phyloP scores from a whole-genome alignment of 768 basidiomycete species.

The Russula abietina region DNA sequence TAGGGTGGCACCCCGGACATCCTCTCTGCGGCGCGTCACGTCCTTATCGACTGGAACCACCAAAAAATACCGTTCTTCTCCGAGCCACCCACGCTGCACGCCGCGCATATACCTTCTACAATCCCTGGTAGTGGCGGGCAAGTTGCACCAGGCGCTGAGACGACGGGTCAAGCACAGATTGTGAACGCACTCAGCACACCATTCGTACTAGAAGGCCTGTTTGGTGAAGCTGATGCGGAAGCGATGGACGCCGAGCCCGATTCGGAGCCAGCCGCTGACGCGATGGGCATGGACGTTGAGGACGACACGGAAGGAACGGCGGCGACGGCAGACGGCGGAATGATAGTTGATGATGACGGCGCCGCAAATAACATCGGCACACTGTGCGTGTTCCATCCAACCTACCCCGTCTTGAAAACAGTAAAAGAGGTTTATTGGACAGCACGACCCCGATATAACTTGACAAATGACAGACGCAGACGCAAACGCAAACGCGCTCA shows the following conservation, averaged over 20 bases:
- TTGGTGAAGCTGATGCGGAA: conserved; percentile 64
- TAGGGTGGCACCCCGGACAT: conserved; percentile 1
- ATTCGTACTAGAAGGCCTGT: conserved; percentile 76
- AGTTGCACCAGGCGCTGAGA: conserved; percentile 72
- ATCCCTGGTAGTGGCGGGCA: conserved; percentile 33
- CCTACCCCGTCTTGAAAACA: not conserved
- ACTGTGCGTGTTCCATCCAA: not conserved
- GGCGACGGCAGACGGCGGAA: not conserved
- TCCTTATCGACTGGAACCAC: conserved; percentile 76
- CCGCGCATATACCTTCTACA: conserved; percentile 59
- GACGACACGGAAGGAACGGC: not conserved
- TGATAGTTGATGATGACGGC: conserved; percentile 6
- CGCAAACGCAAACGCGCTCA: conserved; percentile 19
- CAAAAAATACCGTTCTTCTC: conserved; percentile 93
- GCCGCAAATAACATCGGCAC: no score
- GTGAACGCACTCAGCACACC: conserved; percentile 63
- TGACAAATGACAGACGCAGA: not conserved
- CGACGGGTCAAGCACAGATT: conserved; percentile 77
- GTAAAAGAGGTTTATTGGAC: not conserved
- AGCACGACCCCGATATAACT: not conserved
- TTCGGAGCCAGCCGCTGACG: conserved; percentile 25
- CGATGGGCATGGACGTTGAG: conserved; percentile 14
- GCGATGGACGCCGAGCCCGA: conserved; percentile 46
- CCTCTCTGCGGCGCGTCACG: conserved; percentile 1
- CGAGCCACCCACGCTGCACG: conserved; percentile 68